Base-by-base conservation (phyloP, 139 green algal species). In the Parachlorella kessleri region DNA sequence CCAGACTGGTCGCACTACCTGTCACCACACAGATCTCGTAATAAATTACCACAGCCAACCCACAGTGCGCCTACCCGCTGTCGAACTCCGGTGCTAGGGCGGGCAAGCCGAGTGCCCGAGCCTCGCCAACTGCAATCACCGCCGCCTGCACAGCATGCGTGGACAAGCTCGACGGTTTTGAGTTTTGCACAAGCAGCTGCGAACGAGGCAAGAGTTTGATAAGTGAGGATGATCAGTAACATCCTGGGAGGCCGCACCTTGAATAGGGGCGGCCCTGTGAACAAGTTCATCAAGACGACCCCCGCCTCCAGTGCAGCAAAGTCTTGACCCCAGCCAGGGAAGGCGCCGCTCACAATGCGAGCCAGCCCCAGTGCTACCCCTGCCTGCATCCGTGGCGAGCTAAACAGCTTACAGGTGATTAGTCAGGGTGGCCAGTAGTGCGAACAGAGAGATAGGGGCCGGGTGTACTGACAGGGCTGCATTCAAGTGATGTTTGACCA, bases 301-400 rank as follows among this genome's bases (percentile, higher is more conserved):
- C 86, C 32, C 36, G 90, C 91, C 88, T 95, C 92, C 59, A 94
- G 84, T 2, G 91, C 93, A 36, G 89, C 88, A 79, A 97, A 97
- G 48, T 91, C 78, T 28, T 85, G 82, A 2, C 93, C 93, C 93
- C 93, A 97, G 39, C 86, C 73, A 10, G 90, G 87, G 74, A 94
- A 88, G 5, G 87, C 80, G 0, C 83, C 86, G 26, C 89, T 89
- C n/a, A 91, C 88, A 24, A 92, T 83, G 35, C 92, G 90, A 2
- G 89, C 85, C 68, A 98, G 83, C 0, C 94, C 94, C 87, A 98
- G 88, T 4, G 94, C 94, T 55, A 98, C 92, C 26, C 94, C 94
- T 4, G 91, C 91, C 85, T 94, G 86, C 64, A 75, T 26, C 14
- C 6, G 59, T 33, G 26, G 59, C 21, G 14, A 68, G 59, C 10